A percentile compares a stretch with the other conserved stretches of the same genome.
phyloP scores from a whole-genome alignment of 2,329 filamentous ascomycete genomes.

The Pseudogymnoascus sp. region DNA sequence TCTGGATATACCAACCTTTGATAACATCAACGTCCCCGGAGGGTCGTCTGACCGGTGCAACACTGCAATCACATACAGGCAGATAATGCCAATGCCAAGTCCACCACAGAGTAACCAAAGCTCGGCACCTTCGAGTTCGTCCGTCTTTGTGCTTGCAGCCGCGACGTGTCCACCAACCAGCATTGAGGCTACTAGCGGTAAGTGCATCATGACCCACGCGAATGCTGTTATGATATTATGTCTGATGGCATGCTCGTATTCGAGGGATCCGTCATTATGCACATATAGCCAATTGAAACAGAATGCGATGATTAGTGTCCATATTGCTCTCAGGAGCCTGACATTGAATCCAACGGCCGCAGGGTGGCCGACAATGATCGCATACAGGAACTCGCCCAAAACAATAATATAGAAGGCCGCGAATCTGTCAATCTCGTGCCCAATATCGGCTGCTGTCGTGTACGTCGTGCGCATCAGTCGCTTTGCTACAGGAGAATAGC shows the following conservation, averaged over 20 bases:
- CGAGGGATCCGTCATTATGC: conserved; percentile 39
- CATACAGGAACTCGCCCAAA: conserved; percentile 43
- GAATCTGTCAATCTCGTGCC: conserved; percentile 43
- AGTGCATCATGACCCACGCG: conserved; percentile 38
- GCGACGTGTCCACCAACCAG: conserved; percentile 41
- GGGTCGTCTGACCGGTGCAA: conserved; percentile 35
- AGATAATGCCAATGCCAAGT: conserved; percentile 38
- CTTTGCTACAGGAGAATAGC: conserved; percentile 39
- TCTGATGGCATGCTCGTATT: conserved; percentile 38
- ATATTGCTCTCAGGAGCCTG: conserved; percentile 39
- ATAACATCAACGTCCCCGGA: conserved; percentile 19
- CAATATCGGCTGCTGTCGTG: conserved; percentile 42
- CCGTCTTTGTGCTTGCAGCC: conserved; percentile 32
- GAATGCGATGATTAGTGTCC: conserved; percentile 42
- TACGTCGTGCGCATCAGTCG: conserved; percentile 35
- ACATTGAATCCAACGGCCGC: conserved; percentile 38
- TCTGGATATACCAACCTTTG: conserved; percentile 13
- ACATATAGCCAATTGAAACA: conserved; percentile 44
- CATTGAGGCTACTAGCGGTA: conserved; percentile 39
- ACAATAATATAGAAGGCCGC: conserved; percentile 46
- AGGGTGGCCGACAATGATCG: conserved; percentile 40
- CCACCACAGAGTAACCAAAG: conserved; percentile 42
- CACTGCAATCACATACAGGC: conserved; percentile 36
- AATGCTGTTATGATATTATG: conserved; percentile 35
- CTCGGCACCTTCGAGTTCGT: conserved; percentile 36